Base-by-base conservation (phyloP, 1,284 basidiomycete species). In the Moniliella sp. region DNA sequence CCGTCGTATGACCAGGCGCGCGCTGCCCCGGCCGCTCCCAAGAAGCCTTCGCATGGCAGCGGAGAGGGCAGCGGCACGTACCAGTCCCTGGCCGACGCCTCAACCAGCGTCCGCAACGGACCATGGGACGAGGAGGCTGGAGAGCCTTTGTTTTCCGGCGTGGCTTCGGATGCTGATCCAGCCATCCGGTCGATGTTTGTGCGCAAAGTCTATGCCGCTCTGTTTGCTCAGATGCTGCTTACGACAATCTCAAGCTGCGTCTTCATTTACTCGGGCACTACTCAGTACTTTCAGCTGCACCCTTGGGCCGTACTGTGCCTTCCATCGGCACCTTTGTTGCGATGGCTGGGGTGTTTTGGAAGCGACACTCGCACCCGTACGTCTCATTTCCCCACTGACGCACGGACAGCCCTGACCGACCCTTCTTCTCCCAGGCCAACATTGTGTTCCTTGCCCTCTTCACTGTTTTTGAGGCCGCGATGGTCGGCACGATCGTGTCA, bases 341-440 rank as follows among this genome's bases (percentile, higher is more conserved):
- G 41, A 70, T 84, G 27, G 73, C 73, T 3, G 61, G 79, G 27
- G 66, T 82, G 10, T 83, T 72, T 65, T 82, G 76, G 76, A 82
- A 84, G 62, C 74, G 81, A 39, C 78, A 82, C 64, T 73, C 69
- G 54, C 73, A 79, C 56, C 80, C 82, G 10, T 64, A n/a, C n/a
- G n/a, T n/a, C n/a, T n/a, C n/a, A n/a, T n/a, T n/a, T n/a, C n/a
- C n/a, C n/a, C n/a, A n/a, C n/a, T n/a, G n/a, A n/a, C n/a, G n/a
- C n/a, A n/a, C n/a, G n/a, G n/a, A n/a, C n/a, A n/a, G n/a, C n/a
- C n/a, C n/a, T n/a, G n/a, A n/a, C n/a, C n/a, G n/a, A n/a, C n/a
- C n/a, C n/a, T n/a, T n/a, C n/a, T n/a, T n/a, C n/a, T n/a, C n/a
- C n/a, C n/a, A n/a, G n/a, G n/a, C 70, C 59, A 88, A 88, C 62